Base-by-base conservation (phyloP, 805 yeast species). In the Danielia oregonensis region DNA sequence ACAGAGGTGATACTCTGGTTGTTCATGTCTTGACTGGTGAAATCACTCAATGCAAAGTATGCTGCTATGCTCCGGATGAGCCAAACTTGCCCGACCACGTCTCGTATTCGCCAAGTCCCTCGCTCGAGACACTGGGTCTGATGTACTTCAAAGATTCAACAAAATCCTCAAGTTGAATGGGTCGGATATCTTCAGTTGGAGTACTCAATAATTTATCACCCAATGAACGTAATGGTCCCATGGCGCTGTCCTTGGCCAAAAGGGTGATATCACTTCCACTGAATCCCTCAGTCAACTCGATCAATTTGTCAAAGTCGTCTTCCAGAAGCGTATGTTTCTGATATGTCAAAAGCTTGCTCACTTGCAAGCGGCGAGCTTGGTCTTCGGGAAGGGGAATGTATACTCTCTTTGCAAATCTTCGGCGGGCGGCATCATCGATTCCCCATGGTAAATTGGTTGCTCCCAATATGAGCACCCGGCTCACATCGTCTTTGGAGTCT, bases 391-490 rank as follows among this genome's bases (percentile, higher is more conserved):
- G 65, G 4, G 97, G 97, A 35, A 93, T 89, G 59, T 93, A 89
- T 52, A 86, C 94, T 33, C 97, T 69, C 50, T 94, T 76, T 5
- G 86, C 95, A 61, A 91, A 91, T 43, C 97, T 71, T 56, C 97
- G 74, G 51, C 97, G 70, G 1, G 97, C 97, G 2, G 97, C 97
- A 52, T 93, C 97, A 59, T 91, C 98, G 41, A 86, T 88, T 2
- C 87, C 83, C 98, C 98, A 91, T 0, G 98, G 98, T 42, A 91
- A 57, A 56, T 91, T 93, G 0, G 97, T 91, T 1, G 97, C 97
- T 0, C 96, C 97, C 26, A 93, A 63, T 3, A 91, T 94, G 24
- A 93, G 66, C 3, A 91, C 97, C 35, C 97, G 68, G 32, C 62
- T 54, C 15, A 59, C 62, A 32, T 64, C 70, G 13, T 42, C 49